Base-by-base conservation (phyloP, 2,329 filamentous ascomycete species). In the Diaporthe sp. region DNA sequence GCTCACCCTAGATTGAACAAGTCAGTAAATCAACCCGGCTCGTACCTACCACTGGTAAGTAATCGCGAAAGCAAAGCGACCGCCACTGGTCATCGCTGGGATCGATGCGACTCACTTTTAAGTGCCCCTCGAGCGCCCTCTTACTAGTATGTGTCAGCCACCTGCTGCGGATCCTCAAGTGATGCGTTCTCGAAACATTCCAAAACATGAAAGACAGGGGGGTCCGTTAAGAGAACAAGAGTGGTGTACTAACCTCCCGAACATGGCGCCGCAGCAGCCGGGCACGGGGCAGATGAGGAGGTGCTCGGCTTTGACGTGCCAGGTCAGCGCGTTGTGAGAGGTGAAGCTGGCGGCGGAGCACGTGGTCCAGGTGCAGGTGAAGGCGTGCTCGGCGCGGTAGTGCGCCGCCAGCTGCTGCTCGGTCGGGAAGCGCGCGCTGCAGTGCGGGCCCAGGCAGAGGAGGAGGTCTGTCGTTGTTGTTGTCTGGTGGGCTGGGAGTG, bases 231-330 rank as follows among this genome's bases (percentile, higher is more conserved):
- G n/a, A n/a, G n/a, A n/a, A n/a, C n/a, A n/a, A n/a, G n/a, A n/a
- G n/a, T n/a, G n/a, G n/a, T n/a, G n/a, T n/a, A n/a, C n/a, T n/a
- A n/a, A n/a, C n/a, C n/a, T n/a, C n/a, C 78, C 76, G 50, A 85
- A 85, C 0, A 78, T 76, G n/a, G 77, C 78, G 66, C 86, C 83
- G 44, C 79, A 78, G 71, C 85, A 87, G 0, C 81, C 83, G 0
- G 79, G 76, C 1, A 81, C 80, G 0, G 85, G 85, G 39, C 85
- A 87, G 35, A 84, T 77, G 37, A 86, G 80, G 15, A 86, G 79
- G 73, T 87, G 85, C 61, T 86, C 82, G 27, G 79, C 79, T 72
- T 86, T 85, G 51, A 87, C 84, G 73, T 87, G 85, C 79, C 85
- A 83, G 22, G 82, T 80, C 42, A 87, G 81, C 12, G 81, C 84